phyloP scores from a whole-genome alignment of 2,329 filamentous ascomycete species.

The Thermoascus crustaceus region DNA sequence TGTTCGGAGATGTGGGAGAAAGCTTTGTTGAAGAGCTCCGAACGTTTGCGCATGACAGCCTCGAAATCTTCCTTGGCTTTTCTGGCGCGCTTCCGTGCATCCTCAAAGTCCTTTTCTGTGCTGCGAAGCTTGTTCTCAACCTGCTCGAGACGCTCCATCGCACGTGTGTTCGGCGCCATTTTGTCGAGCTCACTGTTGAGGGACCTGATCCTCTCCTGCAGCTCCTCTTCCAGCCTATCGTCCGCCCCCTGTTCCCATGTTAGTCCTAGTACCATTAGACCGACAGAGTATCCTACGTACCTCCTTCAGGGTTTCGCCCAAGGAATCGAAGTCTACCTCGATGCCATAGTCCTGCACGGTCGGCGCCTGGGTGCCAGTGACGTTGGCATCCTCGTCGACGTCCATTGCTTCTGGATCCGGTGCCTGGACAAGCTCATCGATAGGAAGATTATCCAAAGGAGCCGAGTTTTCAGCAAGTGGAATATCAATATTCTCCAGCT shows the following conservation, averaged over 20 bases:
- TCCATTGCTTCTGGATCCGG: conserved; percentile 86
- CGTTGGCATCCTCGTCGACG: conserved; percentile 61
- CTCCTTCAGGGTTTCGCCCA: conserved; percentile 75
- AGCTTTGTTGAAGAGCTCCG: conserved; percentile 88
- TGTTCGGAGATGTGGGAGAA: conserved; percentile 93
- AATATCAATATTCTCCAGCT: conserved; percentile 84
- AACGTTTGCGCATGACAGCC: conserved; percentile 69
- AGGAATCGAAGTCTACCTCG: conserved; percentile 70
- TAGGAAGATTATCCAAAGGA: conserved; percentile 70
- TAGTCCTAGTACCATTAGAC: conserved; percentile 14
- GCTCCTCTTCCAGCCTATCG: conserved; percentile 61
- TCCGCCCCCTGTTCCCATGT: conserved; percentile 52
- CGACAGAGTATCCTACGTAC: conserved; percentile 41
- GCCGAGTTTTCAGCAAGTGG: conserved; percentile 66
- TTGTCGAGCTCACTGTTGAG: conserved; percentile 79
- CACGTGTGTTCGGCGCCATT: conserved; percentile 93
- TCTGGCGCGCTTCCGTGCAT: conserved; percentile 66
- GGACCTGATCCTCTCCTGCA: conserved; percentile 68
- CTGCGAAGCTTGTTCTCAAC: conserved; percentile 75
- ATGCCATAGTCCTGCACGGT: conserved; percentile 86
- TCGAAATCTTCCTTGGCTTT: conserved; percentile 77
- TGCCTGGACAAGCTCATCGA: conserved; percentile 68
- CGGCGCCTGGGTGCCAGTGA: conserved; percentile 45
- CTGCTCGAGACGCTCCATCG: conserved; percentile 79
- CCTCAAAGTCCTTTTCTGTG: conserved; percentile 83